Evolutionary conservation across 371 early-diverging fungal species (phyloP), one percentile per base, ranked within the genome.

Genomic region (Lichtheimia corymbifera): DNA sequence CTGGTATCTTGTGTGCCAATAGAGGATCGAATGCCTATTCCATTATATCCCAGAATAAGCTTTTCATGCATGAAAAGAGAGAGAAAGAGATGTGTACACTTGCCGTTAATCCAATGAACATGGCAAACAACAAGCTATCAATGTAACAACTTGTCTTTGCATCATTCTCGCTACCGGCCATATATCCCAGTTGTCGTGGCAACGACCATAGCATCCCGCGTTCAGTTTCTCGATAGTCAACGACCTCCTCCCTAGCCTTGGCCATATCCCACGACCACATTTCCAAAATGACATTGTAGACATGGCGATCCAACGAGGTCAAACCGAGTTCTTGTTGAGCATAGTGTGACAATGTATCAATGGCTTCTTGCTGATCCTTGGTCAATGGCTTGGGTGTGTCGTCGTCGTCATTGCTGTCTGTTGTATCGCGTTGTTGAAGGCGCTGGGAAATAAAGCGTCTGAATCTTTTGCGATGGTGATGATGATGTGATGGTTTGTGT

Each of bases 91-190:
- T 17, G 41, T n/a, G n/a, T n/a, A 40, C 22, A n/a, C 25, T 49
- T 58, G 47, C 58, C 25, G 20, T 35, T n/a, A 58, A 28, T 7
- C 58, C 61, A 17, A 77, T 77, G 66, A 77, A 84, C 85, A 84
- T 84, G 59, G 83, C 80, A 71, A 84, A 84, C 30, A 84, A 60
- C 5, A 64, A 27, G 25, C 69, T 67, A 72, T 83, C 83, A 50
- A 84, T 83, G 50, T 84, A 84, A 55, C 85, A 84, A 20, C 77
- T 77, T n/a, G 85, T 84, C 51, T 67, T 63, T 14, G 70, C 68
- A 52, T 80, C 80, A 45, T 84, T 84, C 53, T 82, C 80, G 15
- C 77, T 71, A 9, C 85, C 85, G 6, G 25, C 43, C 4, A 13
- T 25, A 12, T 49, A 7, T 0, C 58, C 12, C 13, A 18, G 3